Conservation (phyloP, 192 early-diverging fungal genomes). For the Linnemannia elongata region DNA sequence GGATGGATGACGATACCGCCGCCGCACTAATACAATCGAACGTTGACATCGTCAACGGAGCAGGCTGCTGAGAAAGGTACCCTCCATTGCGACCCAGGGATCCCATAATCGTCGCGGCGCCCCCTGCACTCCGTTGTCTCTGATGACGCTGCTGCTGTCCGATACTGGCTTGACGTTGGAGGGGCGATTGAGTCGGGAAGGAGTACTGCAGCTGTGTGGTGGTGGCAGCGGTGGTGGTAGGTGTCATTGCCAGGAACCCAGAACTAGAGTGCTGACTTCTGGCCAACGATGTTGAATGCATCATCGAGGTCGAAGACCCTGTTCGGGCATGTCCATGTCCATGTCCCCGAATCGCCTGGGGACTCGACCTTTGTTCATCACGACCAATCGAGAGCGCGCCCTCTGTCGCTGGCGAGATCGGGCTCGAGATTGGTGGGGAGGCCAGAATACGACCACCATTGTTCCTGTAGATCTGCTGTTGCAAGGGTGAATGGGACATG, state of each 20-base stretch:
- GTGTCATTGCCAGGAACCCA: constrained; percentile 4
- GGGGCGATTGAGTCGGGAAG: neutral
- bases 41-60: constrained; percentile 11
- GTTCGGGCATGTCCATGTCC: neutral
- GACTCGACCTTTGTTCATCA: constrained; percentile 27
- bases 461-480: constrained; percentile 15
- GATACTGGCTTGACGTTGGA: constrained; percentile 13
- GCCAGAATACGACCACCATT: constrained; percentile 1
- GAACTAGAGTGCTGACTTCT: constrained; percentile 19
- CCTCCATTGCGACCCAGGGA: constrained; percentile 48
- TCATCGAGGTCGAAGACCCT: constrained; percentile 22
- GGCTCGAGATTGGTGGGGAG: constrained; percentile 16
- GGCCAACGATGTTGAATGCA: constrained; percentile 29
- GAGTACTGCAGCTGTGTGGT: constrained; percentile 12
- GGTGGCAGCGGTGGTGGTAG: neutral
- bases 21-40: neutral
- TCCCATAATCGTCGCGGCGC: constrained; percentile 40
- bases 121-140: constrained; percentile 36
- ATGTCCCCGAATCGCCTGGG: constrained; percentile 12
- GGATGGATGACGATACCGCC: neutral
- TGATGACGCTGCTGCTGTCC: constrained; percentile 13
- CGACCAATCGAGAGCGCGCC: neutral
- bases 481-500: constrained; percentile 18
- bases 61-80: constrained; percentile 43
- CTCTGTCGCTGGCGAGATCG: neutral